These are phyloP conservation scores for Knoxia roxburghii DNA, from an alignment of 257 asterid genomes.

Conservation along the genomic window DNA sequence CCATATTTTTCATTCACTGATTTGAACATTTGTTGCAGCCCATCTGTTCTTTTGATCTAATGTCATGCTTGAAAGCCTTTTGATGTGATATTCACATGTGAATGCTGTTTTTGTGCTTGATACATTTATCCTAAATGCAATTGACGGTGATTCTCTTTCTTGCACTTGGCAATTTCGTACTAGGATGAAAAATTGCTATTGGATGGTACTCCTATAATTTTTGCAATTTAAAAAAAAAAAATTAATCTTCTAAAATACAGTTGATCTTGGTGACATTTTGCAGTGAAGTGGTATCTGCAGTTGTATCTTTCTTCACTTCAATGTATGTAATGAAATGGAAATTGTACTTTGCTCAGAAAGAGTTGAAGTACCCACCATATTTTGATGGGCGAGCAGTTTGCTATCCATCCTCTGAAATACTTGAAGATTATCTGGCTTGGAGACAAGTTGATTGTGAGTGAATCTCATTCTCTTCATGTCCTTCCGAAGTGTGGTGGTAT, in stretches of 20 bases:
- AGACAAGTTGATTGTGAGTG: constrained; percentile 93
- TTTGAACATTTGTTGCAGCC: background rate
- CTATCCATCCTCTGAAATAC: constrained; percentile 65
- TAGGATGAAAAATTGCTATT: background rate
- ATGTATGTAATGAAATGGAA: constrained; percentile 67
- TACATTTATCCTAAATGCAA: background rate
- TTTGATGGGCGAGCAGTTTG: constrained; percentile 86
- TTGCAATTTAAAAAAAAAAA: too few relatives aligned
- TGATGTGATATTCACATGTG: background rate
- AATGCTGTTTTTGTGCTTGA: background rate
- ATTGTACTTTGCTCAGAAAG: constrained; percentile 49
- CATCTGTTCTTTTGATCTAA: background rate
- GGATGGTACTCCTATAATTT: too few relatives aligned
- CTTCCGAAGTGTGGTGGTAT: background rate
- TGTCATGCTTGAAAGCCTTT: background rate
- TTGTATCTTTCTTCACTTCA: constrained; percentile 74
- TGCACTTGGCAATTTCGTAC: background rate
- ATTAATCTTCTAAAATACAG: background rate
- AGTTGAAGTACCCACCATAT: constrained; percentile 54
- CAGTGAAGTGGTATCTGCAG: constrained; percentile 63
- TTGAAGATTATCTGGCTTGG: constrained; percentile 81
- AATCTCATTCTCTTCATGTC: background rate
- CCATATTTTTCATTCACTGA: background rate
- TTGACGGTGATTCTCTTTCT: too few relatives aligned
- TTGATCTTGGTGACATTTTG: constrained; percentile 15